phyloP scores from a whole-genome alignment of 306 rosid genomes.

The Trifolium fragiferum region DNA sequence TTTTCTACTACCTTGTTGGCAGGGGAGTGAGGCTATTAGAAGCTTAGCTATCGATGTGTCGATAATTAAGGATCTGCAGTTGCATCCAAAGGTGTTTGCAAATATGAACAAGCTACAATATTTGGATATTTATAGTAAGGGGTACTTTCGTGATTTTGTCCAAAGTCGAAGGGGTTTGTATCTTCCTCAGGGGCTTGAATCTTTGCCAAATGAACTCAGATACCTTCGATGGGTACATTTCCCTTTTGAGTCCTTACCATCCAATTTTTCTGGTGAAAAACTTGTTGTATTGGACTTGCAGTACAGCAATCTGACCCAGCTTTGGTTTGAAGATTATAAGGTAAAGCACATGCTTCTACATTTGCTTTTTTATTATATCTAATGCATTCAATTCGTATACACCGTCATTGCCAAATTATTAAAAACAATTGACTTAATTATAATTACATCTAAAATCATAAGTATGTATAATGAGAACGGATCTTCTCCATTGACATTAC shows the following conservation, averaged over 20 bases:
- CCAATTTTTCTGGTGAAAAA: background rate
- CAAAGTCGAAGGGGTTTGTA: background rate
- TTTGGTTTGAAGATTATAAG: conserved; percentile 24
- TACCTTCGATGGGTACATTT: background rate
- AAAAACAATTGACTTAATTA: no score
- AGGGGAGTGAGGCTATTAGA: conserved; percentile 45
- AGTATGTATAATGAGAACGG: no score
- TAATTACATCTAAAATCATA: no score
- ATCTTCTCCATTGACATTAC: no score
- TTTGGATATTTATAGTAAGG: conserved; percentile 3
- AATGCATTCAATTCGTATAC: no score
- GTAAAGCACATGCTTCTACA: background rate
- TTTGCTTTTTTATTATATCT: no score
- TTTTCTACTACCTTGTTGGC: no score
- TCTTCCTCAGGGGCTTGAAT: background rate
- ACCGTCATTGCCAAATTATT: no score
- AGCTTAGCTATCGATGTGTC: background rate
- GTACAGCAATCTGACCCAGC: background rate
- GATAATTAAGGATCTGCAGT: background rate
- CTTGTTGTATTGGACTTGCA: conserved; percentile 36
- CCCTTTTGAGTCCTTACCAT: background rate
- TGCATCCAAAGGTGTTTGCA: conserved; percentile 10
- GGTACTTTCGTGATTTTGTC: background rate
- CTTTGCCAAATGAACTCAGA: background rate
- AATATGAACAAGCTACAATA: conserved; percentile 32